These are phyloP conservation scores for Pelargonium fulgidum DNA, from an alignment of 441 rosid genomes.

Conservation along the genomic window DNA sequence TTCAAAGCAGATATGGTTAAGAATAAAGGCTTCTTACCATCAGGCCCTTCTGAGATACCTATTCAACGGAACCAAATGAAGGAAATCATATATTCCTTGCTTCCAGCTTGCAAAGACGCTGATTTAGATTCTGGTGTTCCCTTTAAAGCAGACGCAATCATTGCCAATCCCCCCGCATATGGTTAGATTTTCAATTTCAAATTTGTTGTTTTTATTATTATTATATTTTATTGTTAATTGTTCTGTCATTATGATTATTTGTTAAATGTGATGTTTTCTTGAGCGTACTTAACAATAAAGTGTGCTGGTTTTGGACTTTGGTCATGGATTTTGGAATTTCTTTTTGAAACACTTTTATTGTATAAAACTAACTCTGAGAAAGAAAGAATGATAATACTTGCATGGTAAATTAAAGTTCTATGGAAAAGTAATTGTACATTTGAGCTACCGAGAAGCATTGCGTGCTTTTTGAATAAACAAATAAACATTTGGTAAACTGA, in stretches of 20 bases:
- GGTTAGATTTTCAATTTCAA: conserved; percentile 41
- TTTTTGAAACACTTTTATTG: neutral
- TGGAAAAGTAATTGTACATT: conserved; percentile 3
- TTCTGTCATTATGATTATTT: conserved; percentile 9
- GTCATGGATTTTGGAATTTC: neutral
- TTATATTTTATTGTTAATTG: neutral
- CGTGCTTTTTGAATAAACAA: neutral
- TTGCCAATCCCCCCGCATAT: conserved; percentile 97
- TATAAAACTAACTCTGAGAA: neutral
- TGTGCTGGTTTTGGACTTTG: neutral
- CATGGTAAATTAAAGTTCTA: too few relatives aligned
- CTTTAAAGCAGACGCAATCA: conserved; percentile 94
- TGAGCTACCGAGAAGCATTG: neutral
- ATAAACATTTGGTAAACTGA: neutral
- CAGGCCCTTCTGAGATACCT: conserved; percentile 96
- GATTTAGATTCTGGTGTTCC: conserved; percentile 75
- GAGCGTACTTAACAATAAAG: neutral
- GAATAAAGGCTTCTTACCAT: conserved; percentile 95
- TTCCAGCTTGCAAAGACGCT: conserved; percentile 91
- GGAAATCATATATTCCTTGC: conserved; percentile 77
- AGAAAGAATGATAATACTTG: neutral
- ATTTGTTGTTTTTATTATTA: neutral
- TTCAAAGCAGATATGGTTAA: conserved; percentile 87
- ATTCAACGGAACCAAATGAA: conserved; percentile 81
- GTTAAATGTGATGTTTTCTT: neutral